Evolutionary conservation across 805 yeast species (phyloP).

Genomic region (Candida peoriensis): DNA sequence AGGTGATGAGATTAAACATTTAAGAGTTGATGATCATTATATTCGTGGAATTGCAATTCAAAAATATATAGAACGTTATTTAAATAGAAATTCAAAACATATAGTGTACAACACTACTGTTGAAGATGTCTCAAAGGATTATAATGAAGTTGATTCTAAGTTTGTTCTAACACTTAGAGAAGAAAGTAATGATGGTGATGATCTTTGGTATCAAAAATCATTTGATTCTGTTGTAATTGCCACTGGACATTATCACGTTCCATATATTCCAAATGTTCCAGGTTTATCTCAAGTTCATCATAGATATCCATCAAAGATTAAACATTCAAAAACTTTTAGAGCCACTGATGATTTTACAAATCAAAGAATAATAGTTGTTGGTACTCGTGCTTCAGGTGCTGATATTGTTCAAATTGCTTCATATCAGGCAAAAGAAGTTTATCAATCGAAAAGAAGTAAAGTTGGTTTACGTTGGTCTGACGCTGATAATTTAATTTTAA

Average conservation of each 20-base stretch:
- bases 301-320: constrained; percentile 13
- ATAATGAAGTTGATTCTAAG: constrained; percentile 8
- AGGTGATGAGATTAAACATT: constrained; percentile 10
- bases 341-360: constrained; percentile 26
- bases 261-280: constrained; percentile 41
- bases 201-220: constrained; percentile 32
- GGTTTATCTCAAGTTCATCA: constrained; percentile 35
- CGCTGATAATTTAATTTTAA: constrained; percentile 28
- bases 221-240: constrained; percentile 43
- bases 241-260: constrained; percentile 51
- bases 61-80: constrained; percentile 47
- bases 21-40: constrained; percentile 31
- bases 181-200: constrained; percentile 22
- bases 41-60: constrained; percentile 42
- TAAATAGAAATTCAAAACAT: constrained; percentile 24
- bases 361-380: constrained; percentile 48
- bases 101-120: constrained; percentile 32
- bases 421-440: constrained; percentile 5
- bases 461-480: constrained; percentile 7
- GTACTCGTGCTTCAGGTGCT: constrained; percentile 65
- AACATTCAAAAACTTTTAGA: constrained; percentile 41
- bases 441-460: constrained; percentile 28
- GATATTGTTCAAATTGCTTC: constrained; percentile 38
- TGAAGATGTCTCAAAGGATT: constrained; percentile 30
- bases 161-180: constrained; percentile 30